These are phyloP conservation scores for Trifolium dubium DNA, from an alignment of 306 rosid species.

Conservation along the genomic window DNA sequence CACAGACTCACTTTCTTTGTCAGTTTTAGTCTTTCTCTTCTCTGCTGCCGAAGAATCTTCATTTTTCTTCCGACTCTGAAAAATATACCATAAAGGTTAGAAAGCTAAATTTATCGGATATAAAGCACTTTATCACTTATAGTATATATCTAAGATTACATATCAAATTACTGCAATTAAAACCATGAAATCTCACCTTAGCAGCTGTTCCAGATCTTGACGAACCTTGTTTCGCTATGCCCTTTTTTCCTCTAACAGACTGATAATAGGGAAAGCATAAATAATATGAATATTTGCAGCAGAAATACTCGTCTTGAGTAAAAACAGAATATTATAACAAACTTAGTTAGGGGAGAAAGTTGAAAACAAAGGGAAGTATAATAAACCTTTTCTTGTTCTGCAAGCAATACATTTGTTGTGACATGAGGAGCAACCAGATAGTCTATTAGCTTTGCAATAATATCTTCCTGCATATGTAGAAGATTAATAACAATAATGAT, in stretches of 20 bases:
- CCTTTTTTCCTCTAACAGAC: conserved; percentile 63
- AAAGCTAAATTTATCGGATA: background rate
- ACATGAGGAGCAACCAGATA: conserved; percentile 87
- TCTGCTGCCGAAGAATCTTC: conserved; percentile 47
- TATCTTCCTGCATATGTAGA: conserved; percentile 73
- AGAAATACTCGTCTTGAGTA: conserved; percentile 6
- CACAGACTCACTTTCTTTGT: conserved; percentile 72
- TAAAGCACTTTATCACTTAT: background rate
- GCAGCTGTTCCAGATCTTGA: conserved; percentile 57
- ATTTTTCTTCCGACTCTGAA: conserved; percentile 65
- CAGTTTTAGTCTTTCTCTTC: conserved; percentile 59
- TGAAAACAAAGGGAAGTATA: conserved; percentile 13
- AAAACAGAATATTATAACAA: conserved; percentile 1
- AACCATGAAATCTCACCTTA: conserved; percentile 59
- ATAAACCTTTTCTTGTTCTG: conserved; percentile 75
- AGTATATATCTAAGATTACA: too few relatives aligned
- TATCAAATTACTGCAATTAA: background rate
- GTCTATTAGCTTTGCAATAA: conserved; percentile 72
- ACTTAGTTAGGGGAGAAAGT: background rate
- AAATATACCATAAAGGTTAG: background rate
- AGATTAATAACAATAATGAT: conserved; percentile 4
- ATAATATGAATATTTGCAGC: conserved; percentile 18
- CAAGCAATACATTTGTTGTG: conserved; percentile 63
- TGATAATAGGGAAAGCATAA: conserved; percentile 41
- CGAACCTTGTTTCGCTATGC: conserved; percentile 62